phyloP scores from a whole-genome alignment of 257 asterid species.

The Solanum tarijense region DNA sequence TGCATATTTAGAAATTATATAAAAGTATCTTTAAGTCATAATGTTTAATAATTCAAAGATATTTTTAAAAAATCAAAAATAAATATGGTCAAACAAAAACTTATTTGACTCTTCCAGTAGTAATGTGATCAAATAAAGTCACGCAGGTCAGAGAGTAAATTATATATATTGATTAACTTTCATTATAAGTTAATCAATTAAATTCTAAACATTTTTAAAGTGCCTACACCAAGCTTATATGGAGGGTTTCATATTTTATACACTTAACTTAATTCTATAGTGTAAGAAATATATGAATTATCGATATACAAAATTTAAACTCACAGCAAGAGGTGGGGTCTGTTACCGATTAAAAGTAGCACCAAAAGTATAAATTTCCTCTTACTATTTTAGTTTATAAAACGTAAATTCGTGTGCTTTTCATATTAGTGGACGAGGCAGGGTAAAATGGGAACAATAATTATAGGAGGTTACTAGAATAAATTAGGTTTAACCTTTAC shows the following conservation, averaged over 20 bases:
- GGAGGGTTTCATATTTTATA: not conserved
- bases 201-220: not conserved
- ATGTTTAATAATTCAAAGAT: too few relatives aligned
- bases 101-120: not conserved
- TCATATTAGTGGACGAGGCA: not conserved
- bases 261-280: not conserved
- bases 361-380: not conserved
- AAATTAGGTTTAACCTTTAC: slow-evolving; percentile 13
- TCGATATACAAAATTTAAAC: not conserved
- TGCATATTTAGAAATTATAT: not conserved
- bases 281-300: not conserved
- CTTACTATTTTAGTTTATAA: not conserved
- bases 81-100: not conserved
- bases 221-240: not conserved
- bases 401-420: not conserved
- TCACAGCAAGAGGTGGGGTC: not conserved
- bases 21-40: not conserved
- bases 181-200: not conserved
- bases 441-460: not conserved
- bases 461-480: slow-evolving; percentile 13
- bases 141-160: not conserved
- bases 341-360: not conserved
- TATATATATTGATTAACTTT: not conserved
- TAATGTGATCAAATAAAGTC: not conserved
- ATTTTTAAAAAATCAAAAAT: not conserved